Evolutionary conservation across 345 rosid genomes (phyloP), one percentile per base, ranked within the genome.

Genomic region (Eucalyptus lansdowneana): DNA sequence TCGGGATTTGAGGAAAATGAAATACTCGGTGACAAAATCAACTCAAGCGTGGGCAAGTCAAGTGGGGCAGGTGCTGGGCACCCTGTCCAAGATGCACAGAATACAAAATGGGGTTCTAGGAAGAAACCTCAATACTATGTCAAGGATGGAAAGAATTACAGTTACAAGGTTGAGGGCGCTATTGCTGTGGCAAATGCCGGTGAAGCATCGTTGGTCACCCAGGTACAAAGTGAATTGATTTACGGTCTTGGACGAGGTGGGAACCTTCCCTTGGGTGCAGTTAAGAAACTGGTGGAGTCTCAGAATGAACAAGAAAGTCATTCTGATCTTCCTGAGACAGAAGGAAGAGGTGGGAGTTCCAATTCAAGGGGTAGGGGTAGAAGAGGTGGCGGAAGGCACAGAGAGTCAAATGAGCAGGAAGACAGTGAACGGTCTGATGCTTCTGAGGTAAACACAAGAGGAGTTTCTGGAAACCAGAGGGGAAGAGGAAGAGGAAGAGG

Each of bases 91-190:
- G 81, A 87, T 91, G 47, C 87, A 91, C 45, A 72, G 80, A 93
- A 88, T 88, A 56, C 95, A 37, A 98, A 96, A 86, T 96, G 98
- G 99, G 99, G 99, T 54, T 94, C 96, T 67, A 94, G 92, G 90
- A 94, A 91, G 94, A 93, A 90, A 89, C 99, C 99, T 22, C 99
- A 95, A 50, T 98, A 90, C 89, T 96, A 91, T 91, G 98, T 97
- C 29, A 96, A 96, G 93, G 99, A 98, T 91, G 99, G 99, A 54
- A 98, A 96, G 95, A 97, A 98, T 91, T 97, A 97, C 90, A 97
- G 99, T 88, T 97, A 97, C 93, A 97, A 97, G 93, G 99, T 97
- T 50, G 94, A 92, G 60, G 99, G 98, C 16, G 90, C 99, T 17
- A 92, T 96, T 37, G 98, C 96, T 0, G 99, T 93, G 56, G 97